Evolutionary conservation across 176 grass and related monocot species (phyloP).

Genomic region (Musa acuminata): DNA sequence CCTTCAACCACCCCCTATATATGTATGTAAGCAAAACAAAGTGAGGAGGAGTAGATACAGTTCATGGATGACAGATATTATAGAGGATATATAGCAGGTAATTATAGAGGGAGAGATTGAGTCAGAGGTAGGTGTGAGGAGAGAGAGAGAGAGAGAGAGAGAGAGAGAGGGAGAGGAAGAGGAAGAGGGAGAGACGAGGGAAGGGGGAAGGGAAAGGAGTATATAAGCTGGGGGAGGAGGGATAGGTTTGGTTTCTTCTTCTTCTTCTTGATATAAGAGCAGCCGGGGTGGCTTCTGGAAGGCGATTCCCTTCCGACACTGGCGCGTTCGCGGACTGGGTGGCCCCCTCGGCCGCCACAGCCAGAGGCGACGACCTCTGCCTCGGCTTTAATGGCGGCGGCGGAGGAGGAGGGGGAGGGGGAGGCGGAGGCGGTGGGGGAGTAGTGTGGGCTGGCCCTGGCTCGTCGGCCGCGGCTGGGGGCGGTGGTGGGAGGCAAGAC

Average conservation of each 20-base stretch:
- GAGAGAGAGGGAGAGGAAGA: neutral
- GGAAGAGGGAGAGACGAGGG: too few relatives aligned
- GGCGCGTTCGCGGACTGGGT: conserved; percentile 77
- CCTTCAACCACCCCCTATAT: neutral
- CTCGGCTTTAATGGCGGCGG: conserved; percentile 80
- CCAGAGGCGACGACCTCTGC: conserved; percentile 64
- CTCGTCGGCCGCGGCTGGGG: conserved; percentile 16
- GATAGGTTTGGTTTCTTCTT: neutral
- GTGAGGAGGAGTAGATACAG: neutral
- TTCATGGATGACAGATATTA: too few relatives aligned
- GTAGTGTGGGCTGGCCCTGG: neutral
- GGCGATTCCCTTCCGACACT: conserved; percentile 74
- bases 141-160: conserved; percentile 6
- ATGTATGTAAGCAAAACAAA: neutral
- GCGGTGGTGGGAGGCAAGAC: conserved; percentile 16
- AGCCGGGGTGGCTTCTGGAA: conserved; percentile 85
- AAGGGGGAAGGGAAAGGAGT: neutral
- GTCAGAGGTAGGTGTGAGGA: conserved; percentile 8
- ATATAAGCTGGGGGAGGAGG: neutral
- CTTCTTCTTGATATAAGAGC: neutral
- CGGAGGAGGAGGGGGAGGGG: conserved; percentile 22
- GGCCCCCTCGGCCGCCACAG: conserved; percentile 41
- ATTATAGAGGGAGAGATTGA: conserved; percentile 1
- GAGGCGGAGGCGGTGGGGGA: conserved; percentile 10
- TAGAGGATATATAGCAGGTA: too few relatives aligned